Base-by-base conservation (phyloP, 352 stramenopile species). In the Elongisporangium prolatum region DNA sequence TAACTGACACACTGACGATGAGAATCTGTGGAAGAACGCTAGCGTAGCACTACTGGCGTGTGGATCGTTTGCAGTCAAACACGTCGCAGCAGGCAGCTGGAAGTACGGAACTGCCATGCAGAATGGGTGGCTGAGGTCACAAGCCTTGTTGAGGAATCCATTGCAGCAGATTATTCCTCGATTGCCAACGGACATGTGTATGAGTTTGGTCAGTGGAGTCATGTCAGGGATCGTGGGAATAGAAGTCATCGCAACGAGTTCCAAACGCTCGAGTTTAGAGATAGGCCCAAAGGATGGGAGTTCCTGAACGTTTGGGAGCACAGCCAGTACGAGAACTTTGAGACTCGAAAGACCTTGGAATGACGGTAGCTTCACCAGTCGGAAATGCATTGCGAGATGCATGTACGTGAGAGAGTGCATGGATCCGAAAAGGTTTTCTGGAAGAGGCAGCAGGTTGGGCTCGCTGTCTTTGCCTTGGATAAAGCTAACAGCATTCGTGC, bases 341-440 rank as follows among this genome's bases (percentile, higher is more conserved):
- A 79, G 54, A 13, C 73, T 80, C 5, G 54, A 58, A 10, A 77
- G 63, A 1, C 69, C 71, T 56, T 63, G 21, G n/a, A 80, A 71
- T 9, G 69, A 68, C 14, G 71, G 68, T 0, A 80, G 60, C 0
- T 57, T 58, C 25, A 55, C 21, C 25, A 77, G 57, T 16, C 48
- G 21, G 1, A 68, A 40, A 47, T 74, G 71, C 3, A 17, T 57
- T 11, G 60, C 68, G 7, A 80, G 62, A 52, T 75, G 68, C 18
- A 80, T 40, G 25, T 73, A 80, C 2, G 64, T 67, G 37, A 80
- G 61, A 11, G 66, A 72, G 17, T 48, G 21, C 72, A 77, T 80
- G 57, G 68, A 37, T 0, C 63, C 44, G 21, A 77, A 80, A n/a
- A 80, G 60, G 34, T 77, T 57, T n/a, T 67, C 49, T 0, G 72